Base-by-base conservation (phyloP, 805 yeast species). In the Spathaspora sp. region DNA sequence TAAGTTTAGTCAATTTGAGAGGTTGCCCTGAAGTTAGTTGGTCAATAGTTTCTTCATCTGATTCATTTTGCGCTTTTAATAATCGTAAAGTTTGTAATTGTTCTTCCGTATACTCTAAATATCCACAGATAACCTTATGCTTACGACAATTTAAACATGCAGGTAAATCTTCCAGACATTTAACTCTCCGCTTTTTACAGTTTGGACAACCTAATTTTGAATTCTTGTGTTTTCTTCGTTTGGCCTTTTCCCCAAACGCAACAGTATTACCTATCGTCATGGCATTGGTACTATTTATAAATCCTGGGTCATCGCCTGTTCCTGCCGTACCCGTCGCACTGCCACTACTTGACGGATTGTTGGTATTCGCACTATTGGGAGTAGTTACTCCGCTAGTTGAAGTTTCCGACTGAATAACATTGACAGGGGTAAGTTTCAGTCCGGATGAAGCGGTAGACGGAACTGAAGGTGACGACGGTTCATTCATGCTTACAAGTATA, bases 121-220 rank as follows among this genome's bases (percentile, higher is more conserved):
- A 73, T 5, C 72, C 76, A 60, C 78, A 73, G 48, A 60, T 64
- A 3, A 65, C 69, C 49, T 68, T 65, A 55, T 73, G 77, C 51
- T 73, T 73, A 48, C 70, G 56, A 59, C 78, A 73, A 55, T 73
- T 73, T 49, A 57, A 44, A 52, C 78, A 73, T 46, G 62, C 60
- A 1, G 78, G 78, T 23, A 73, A 58, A 42, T 72, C 71, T 49
- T 73, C 77, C 23, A 66, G 57, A 54, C 83, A 79, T 60, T 79
- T 79, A 54, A 79, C 81, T 46, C 80, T 64, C 47, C 84, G 64
- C 49, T 66, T 66, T 58, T 78, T 78, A 62, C 83, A 79, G 31
- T 77, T 76, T 18, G 73, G 66, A 54, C 83, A 79, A 5, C 83
- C 83, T 9, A 66, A 63, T 49, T 74, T 63, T 62, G 66, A 54